Conservation (phyloP, 495 filamentous ascomycete genomes). For the Delitschia confertaspora region DNA sequence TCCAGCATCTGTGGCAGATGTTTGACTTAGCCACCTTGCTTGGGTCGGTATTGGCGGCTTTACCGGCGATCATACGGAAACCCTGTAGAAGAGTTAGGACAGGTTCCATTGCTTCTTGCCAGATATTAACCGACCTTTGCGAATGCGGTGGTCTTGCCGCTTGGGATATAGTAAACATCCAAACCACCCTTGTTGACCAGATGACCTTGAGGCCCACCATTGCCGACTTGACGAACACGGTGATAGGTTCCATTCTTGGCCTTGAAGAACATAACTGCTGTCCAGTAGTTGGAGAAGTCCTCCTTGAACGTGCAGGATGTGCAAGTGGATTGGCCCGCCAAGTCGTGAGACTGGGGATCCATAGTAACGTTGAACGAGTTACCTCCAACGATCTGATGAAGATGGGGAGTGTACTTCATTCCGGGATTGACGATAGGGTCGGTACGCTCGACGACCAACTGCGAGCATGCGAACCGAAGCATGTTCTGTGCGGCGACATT, state of each 20-base stretch:
- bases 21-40: slow-evolving; percentile 34
- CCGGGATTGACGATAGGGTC: slow-evolving; percentile 26
- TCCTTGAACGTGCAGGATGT: slow-evolving; percentile 23
- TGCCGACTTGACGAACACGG: slow-evolving; percentile 21
- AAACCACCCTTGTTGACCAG: slow-evolving; percentile 27
- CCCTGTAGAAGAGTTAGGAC: slow-evolving; percentile 7
- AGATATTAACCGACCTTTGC: slow-evolving; percentile 11
- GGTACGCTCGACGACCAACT: slow-evolving; percentile 41
- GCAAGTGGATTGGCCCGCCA: slow-evolving; percentile 14
- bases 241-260: slow-evolving; percentile 21
- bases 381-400: slow-evolving; percentile 26
- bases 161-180: slow-evolving; percentile 33
- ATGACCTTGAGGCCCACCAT: slow-evolving; percentile 24
- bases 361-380: slow-evolving; percentile 28
- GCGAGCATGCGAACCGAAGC: slow-evolving; percentile 50
- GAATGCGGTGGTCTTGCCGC: slow-evolving; percentile 24
- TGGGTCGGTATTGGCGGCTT: slow-evolving; percentile 30
- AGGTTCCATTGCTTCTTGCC: background rate
- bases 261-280: slow-evolving; percentile 28
- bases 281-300: slow-evolving; percentile 29
- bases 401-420: slow-evolving; percentile 27
- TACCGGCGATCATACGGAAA: slow-evolving; percentile 25
- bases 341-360: slow-evolving; percentile 29
- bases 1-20: slow-evolving; percentile 45
- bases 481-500: slow-evolving; percentile 44